Percentiles rank a stretch among this genome's conserved stretches.
Conservation (phyloP, 139 green algal species). For the Diplosphaera chodatii region DNA sequence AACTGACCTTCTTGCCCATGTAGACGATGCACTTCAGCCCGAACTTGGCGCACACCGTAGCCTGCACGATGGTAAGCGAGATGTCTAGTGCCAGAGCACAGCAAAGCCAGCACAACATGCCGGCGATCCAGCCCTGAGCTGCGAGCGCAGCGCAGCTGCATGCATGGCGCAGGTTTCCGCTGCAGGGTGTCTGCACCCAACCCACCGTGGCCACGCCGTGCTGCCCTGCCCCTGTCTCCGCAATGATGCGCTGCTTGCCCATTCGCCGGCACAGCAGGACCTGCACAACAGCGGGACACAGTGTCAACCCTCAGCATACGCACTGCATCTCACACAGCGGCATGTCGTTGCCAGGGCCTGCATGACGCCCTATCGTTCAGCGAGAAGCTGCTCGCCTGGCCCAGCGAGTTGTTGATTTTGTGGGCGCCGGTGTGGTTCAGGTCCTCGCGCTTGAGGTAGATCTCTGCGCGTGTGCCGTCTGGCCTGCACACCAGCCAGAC, state of each 20-base stretch:
- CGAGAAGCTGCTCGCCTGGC: no score
- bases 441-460: slow-evolving; percentile 99
- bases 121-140: no score
- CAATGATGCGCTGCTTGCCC: slow-evolving; percentile 96
- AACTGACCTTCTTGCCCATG: slow-evolving; percentile 91
- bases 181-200: no score
- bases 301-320: no score
- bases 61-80: slow-evolving; percentile 30
- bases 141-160: no score
- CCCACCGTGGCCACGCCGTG: slow-evolving; percentile 94
- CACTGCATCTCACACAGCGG: no score
- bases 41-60: slow-evolving; percentile 91
- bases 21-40: slow-evolving; percentile 97
- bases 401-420: slow-evolving; percentile 99
- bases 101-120: background rate
- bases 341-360: no score
- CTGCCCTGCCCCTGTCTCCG: slow-evolving; percentile 97
- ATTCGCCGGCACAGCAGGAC: slow-evolving; percentile 87
- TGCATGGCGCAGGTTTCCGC: no score
- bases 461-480: slow-evolving; percentile 66
- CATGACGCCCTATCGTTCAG: no score
- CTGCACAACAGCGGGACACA: no score
- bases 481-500: no score
- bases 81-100: background rate
- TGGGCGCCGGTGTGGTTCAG: slow-evolving; percentile 99